Percentiles rank a stretch among this genome's conserved stretches.
Evolutionary conservation across 257 asterid genomes (phyloP).

Genomic region (Oldenlandia corymbosa): DNA sequence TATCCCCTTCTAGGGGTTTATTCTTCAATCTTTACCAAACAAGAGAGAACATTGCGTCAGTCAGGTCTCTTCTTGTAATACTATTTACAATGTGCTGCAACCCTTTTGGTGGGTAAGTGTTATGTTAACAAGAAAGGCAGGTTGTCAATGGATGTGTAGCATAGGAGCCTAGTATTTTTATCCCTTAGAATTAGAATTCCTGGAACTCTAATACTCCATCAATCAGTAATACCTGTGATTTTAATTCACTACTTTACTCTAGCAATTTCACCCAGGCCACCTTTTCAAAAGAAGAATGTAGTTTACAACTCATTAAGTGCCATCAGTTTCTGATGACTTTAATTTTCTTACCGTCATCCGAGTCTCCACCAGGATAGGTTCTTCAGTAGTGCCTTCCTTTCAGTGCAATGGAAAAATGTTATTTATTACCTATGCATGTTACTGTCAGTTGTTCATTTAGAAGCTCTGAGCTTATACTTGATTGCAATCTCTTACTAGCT

Average conservation of each 20-base stretch:
- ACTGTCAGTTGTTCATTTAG: not conserved
- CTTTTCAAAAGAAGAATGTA: not conserved
- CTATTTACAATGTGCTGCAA: not conserved
- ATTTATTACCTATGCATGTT: not conserved
- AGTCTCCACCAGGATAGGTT: not conserved
- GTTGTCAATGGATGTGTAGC: not conserved
- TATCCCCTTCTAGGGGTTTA: too few relatives aligned
- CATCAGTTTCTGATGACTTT: not conserved
- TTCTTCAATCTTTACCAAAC: too few relatives aligned
- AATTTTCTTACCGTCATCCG: not conserved
- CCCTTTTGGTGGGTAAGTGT: not conserved
- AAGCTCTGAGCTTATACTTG: not conserved
- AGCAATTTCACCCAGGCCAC: not conserved
- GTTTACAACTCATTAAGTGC: not conserved
- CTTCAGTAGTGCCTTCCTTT: not conserved
- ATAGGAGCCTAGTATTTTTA: too few relatives aligned
- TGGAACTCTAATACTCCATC: not conserved
- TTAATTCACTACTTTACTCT: not conserved
- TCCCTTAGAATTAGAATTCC: too few relatives aligned
- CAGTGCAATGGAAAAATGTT: too few relatives aligned
- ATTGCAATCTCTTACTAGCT: too few relatives aligned
- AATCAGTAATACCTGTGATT: not conserved
- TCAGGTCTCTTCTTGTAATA: not conserved
- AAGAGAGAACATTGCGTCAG: not conserved
- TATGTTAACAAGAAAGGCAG: not conserved